Evolutionary conservation across 2,329 filamentous ascomycete species (phyloP).

Genomic region (Monosporascus cannonballus): DNA sequence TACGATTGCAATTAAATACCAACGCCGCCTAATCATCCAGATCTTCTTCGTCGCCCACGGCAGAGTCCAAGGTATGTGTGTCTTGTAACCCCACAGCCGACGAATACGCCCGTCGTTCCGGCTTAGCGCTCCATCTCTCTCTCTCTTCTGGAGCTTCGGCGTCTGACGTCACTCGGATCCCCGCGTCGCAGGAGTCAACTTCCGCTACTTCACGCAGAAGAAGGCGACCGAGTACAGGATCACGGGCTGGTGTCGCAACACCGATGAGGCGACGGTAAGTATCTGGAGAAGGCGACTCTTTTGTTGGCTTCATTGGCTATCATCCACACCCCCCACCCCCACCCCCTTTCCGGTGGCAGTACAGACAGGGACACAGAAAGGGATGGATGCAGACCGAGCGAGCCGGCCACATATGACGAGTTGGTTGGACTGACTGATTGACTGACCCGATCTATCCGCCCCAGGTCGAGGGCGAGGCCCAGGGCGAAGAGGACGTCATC

Average conservation of each 20-base stretch:
- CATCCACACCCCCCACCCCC: too few species aligned
- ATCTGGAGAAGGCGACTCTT: too few species aligned
- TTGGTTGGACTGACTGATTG: too few species aligned
- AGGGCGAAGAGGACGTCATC: conserved; percentile 62
- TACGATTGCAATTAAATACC: not conserved
- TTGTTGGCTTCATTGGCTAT: too few species aligned
- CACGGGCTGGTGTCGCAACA: conserved; percentile 59
- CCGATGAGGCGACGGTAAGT: conserved; percentile 46
- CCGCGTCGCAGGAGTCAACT: conserved; percentile 43
- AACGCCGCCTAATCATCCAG: conserved; percentile 25
- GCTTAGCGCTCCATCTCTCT: conserved; percentile 19
- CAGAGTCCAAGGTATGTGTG: conserved; percentile 62
- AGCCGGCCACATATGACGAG: too few species aligned
- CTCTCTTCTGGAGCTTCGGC: conserved; percentile 16
- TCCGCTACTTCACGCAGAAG: conserved; percentile 50
- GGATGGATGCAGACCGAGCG: too few species aligned
- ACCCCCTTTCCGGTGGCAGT: too few species aligned
- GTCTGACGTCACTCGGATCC: conserved; percentile 11
- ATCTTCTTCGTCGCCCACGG: conserved; percentile 62
- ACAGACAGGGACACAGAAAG: too few species aligned
- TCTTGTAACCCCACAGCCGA: not conserved
- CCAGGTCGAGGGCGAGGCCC: conserved; percentile 85
- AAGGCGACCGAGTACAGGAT: conserved; percentile 43
- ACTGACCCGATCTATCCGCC: conserved; percentile 10
- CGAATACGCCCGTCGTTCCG: too few species aligned